A percentile compares a stretch with the other conserved stretches of the same genome.
Conservation (phyloP, 2,329 filamentous ascomycete species). For the Monosporascus sp. region DNA sequence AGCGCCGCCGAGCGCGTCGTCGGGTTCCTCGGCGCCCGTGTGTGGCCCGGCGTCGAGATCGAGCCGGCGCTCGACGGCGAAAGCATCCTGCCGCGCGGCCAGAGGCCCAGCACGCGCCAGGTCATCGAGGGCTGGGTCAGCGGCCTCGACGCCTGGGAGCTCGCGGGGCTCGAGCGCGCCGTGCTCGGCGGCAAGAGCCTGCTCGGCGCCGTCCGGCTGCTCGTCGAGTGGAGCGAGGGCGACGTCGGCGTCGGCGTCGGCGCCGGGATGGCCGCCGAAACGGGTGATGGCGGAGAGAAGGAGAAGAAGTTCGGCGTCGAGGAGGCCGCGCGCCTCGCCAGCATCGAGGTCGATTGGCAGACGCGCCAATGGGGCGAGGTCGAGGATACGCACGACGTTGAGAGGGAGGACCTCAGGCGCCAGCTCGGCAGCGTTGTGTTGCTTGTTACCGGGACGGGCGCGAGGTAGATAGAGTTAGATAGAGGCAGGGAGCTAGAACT, state of each 20-base stretch:
- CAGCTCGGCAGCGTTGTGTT: constrained; percentile 85
- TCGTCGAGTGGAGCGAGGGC: constrained; percentile 84
- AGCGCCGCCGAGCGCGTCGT: constrained; percentile 65
- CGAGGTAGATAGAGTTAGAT: not conserved
- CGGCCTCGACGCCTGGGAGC: constrained; percentile 68
- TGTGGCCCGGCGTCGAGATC: constrained; percentile 83
- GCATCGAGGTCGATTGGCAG: constrained; percentile 85
- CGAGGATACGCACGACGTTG: constrained; percentile 95
- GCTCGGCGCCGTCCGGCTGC: constrained; percentile 66
- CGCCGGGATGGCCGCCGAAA: constrained; percentile 32
- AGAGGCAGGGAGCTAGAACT: too few relatives aligned
- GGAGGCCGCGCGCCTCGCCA: constrained; percentile 72
- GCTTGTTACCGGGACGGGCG: constrained; percentile 60
- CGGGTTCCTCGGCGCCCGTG: constrained; percentile 59
- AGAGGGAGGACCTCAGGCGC: constrained; percentile 79
- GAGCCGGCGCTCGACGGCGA: constrained; percentile 71
- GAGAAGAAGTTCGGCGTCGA: constrained; percentile 65
- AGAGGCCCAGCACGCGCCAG: constrained; percentile 68
- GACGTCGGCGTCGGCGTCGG: constrained; percentile 49
- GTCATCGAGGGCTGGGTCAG: constrained; percentile 74
- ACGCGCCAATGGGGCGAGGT: constrained; percentile 91
- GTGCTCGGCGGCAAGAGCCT: constrained; percentile 84
- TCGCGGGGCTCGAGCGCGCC: constrained; percentile 80
- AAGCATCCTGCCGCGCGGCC: constrained; percentile 69
- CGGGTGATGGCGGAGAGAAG: constrained; percentile 18